phyloP scores from a whole-genome alignment of 257 asterid genomes.

The Solanum pinnatisectum region DNA sequence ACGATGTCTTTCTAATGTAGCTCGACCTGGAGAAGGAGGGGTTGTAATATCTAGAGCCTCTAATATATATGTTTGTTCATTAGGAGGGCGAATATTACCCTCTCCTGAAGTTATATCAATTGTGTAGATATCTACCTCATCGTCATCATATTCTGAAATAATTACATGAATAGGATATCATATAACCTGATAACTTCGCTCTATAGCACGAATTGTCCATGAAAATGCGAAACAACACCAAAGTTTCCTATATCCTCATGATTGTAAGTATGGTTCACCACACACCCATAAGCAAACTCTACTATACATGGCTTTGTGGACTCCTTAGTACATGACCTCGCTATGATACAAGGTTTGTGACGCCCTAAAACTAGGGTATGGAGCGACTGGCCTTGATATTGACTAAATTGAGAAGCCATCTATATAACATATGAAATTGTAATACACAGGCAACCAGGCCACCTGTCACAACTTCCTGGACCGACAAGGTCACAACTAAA shows the following conservation, averaged over 20 bases:
- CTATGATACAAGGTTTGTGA: background rate
- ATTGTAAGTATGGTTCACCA: background rate
- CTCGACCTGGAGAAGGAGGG: background rate
- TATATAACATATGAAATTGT: too few relatives aligned
- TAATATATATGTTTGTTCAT: too few relatives aligned
- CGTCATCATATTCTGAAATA: background rate
- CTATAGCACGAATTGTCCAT: background rate
- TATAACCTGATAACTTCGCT: background rate
- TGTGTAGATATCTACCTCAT: background rate
- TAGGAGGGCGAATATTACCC: background rate
- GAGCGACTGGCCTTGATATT: background rate
- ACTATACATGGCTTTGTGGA: background rate
- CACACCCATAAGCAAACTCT: background rate
- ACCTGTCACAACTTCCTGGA: background rate
- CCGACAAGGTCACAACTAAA: background rate
- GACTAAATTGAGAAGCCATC: background rate
- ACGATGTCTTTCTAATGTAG: background rate
- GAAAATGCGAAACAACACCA: background rate
- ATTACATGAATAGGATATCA: background rate
- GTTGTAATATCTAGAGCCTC: background rate
- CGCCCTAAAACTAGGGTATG: background rate
- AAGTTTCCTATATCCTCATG: background rate
- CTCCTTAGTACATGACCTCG: background rate
- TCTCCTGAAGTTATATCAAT: background rate
- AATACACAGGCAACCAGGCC: background rate